Conservation (phyloP, 306 rosid genomes). For the Quercus gilva region DNA sequence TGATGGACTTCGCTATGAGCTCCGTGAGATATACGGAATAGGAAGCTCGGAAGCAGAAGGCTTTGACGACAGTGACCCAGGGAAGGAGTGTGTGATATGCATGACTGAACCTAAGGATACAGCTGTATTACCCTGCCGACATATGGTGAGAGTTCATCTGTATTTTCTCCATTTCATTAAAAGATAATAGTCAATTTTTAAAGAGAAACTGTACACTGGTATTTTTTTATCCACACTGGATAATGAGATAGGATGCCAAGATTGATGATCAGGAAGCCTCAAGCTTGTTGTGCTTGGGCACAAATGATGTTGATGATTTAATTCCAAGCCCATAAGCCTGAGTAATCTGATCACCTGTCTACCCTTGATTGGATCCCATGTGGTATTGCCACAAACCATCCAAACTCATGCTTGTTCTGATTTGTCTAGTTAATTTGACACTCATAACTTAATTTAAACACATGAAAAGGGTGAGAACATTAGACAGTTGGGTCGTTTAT, state of each 20-base stretch:
- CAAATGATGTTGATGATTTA: not conserved
- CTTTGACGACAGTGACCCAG: conserved; percentile 62
- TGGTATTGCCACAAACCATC: conserved; percentile 11
- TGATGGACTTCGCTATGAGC: conserved; percentile 73
- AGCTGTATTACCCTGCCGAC: conserved; percentile 83
- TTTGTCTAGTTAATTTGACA: not conserved
- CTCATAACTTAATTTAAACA: not conserved
- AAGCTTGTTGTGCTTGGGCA: not conserved
- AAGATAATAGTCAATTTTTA: not conserved
- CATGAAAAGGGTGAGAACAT: not conserved
- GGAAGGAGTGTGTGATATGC: conserved; percentile 90
- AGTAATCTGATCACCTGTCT: conserved; percentile 2
- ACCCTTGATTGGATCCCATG: conserved; percentile 2
- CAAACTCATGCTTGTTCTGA: not conserved
- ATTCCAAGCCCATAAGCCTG: conserved; percentile 5
- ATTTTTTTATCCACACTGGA: not conserved
- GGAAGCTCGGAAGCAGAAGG: conserved; percentile 55
- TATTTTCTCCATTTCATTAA: conserved; percentile 8
- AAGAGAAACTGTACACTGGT: conserved; percentile 4
- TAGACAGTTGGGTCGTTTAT: not conserved
- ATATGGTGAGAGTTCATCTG: conserved; percentile 63
- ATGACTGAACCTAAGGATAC: conserved; percentile 91
- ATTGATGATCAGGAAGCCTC: conserved; percentile 4
- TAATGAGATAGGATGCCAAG: not conserved
- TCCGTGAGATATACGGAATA: conserved; percentile 81